phyloP scores from a whole-genome alignment of 306 rosid genomes.

The Lathyrus oleraceus region DNA sequence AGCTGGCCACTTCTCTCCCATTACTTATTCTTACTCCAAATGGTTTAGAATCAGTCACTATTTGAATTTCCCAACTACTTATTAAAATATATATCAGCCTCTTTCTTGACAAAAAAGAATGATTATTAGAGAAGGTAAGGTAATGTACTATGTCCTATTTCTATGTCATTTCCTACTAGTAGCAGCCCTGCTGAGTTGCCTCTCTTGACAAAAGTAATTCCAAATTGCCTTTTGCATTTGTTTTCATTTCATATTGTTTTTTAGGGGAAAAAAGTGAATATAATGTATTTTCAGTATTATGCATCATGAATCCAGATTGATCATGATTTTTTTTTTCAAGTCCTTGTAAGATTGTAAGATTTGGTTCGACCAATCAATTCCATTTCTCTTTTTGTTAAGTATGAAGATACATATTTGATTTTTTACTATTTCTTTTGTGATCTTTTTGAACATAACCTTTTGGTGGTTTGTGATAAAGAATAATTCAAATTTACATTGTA shows the following conservation, averaged over 20 bases:
- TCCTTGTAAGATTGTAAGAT: slow-evolving; percentile 21
- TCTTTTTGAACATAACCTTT: slow-evolving; percentile 27
- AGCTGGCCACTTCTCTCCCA: slow-evolving; percentile 50
- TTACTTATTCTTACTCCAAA: slow-evolving; percentile 32
- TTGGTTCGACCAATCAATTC: slow-evolving; percentile 26
- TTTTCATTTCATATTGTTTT: not conserved
- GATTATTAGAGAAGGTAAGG: not conserved
- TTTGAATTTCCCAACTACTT: slow-evolving; percentile 41
- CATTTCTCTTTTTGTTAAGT: not conserved
- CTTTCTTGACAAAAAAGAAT: slow-evolving; percentile 20
- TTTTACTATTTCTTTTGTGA: slow-evolving; percentile 5
- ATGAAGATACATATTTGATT: slow-evolving; percentile 22
- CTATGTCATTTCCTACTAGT: slow-evolving; percentile 21
- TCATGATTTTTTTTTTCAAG: slow-evolving; percentile 24
- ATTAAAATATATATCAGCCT: slow-evolving; percentile 31
- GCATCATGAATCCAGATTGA: slow-evolving; percentile 15
- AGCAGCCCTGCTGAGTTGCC: slow-evolving; percentile 37
- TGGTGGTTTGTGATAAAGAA: slow-evolving; percentile 44
- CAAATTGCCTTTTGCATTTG: slow-evolving; percentile 30
- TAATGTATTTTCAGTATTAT: slow-evolving; percentile 8
- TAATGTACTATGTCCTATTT: slow-evolving; percentile 6
- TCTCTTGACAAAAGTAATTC: slow-evolving; percentile 48
- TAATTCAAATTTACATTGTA: slow-evolving; percentile 25
- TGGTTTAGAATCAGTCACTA: slow-evolving; percentile 30
- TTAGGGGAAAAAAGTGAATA: slow-evolving; percentile 13